Base-by-base conservation (phyloP, 768 basidiomycete species). In the Hypholoma fasciculare region DNA sequence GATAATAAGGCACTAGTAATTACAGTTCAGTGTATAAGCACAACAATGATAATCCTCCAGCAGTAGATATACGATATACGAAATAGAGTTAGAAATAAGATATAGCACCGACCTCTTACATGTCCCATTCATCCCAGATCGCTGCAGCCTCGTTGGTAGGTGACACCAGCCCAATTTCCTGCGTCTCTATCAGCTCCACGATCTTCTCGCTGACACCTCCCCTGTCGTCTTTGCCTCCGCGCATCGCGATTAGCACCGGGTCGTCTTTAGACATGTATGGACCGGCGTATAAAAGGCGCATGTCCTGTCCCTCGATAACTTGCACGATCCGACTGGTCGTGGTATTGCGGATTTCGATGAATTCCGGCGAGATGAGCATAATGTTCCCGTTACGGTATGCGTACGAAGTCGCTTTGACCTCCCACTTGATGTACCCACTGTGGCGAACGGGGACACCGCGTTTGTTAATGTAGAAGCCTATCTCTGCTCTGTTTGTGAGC, bases 121-220 rank as follows among this genome's bases (percentile, higher is more conserved):
- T 86, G 65, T 89, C 88, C 87, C 89, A 91, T 61, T 89, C 89
- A 48, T 88, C 87, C 88, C 90, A 92, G 56, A 82, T 64, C 14
- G 74, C 60, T 36, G 66, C 56, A 16, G 69, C 57, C 13, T 62
- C 37, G 3, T 65, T 46, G 17, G 67, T 51, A 37, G 64, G 60
- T 4, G 76, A 65, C 2, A 72, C 68, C n/a, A 74, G 67, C 5
- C 69, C 67, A 43, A 87, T 71, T 61, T 89, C 88, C 36, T 79
- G 70, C 9, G 92, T 94, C 73, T 88, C 87, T 20, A 83, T 73
- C 43, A 93, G 71, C 67, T 92, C 89, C 2, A 86, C 74, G 43
- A 94, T 74, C 65, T 77, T 82, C 59, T 91, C 87, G 56, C 82
- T 83, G 52, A 75, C 65, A 2, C 86, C 87, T 4, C 76, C 74